Evolutionary conservation across 2,329 filamentous ascomycete genomes (phyloP), one percentile per base, ranked within the genome.

Genomic region (Colletotrichum orchidophilum): DNA sequence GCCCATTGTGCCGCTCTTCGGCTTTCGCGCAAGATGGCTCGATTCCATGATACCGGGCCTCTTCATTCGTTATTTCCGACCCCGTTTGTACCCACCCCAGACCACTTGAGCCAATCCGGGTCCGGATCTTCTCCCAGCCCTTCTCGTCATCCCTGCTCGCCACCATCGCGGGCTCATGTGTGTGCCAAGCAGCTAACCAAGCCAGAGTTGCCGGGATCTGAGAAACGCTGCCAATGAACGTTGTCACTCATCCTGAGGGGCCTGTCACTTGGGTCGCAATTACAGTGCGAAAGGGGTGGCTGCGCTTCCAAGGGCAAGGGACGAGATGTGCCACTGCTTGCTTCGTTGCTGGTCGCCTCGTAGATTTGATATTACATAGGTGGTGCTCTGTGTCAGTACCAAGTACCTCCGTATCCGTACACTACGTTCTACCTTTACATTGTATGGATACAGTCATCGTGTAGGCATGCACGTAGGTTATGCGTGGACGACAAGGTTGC

Each of bases 201-300:
- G 26, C 63, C 57, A 26, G 27, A 62, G 63, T 24, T 66, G 57
- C 68, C 35, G 52, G 68, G 29, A 62, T 71, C 57, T 67, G n/a
- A 35, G n/a, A 33, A 50, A 39, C 31, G 21, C 39, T 58, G 33
- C 68, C 63, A 71, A 67, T 71, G 39, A 21, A 57, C 50, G 13
- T 8, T 12, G 1, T 5, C 29, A n/a, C 13, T 26, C 8, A 4
- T 18, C 26, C 13, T 49, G 27, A 12, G n/a, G 27, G 39, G 29
- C 68, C 63, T 67, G 63, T 66, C 68, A 53, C n/a, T 67, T 49
- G 57, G 68, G 57, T 67, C 31, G 57, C 68, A 50, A 21, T 27
- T 59, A 68, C 68, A 71, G 68, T 68, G 52, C 57, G 68, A 68
- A 31, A 55, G 35, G 7, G 18, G 11, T n/a, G 26, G n/a, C 21